Evolutionary conservation across 2,329 filamentous ascomycete genomes (phyloP), one percentile per base, ranked within the genome.

Genomic region (Penicillium sp.): DNA sequence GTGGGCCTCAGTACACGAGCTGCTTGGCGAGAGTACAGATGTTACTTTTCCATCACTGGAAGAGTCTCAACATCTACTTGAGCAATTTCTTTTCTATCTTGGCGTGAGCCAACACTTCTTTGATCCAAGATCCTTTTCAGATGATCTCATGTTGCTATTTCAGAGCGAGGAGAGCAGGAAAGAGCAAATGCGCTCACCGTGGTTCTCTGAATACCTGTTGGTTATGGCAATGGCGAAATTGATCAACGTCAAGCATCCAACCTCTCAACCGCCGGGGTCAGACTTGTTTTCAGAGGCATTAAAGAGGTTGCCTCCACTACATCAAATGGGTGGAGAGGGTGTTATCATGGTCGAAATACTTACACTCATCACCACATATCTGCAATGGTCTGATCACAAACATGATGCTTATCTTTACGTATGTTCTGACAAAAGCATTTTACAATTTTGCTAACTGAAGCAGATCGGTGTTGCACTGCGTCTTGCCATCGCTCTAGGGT

Each of bases 211-310:
- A 47, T 65, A 65, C 46, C 54, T 65, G 7, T 52, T 65, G 7
- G 62, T 65, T 16, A 65, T 65, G 62, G 62, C 61, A 9, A 65
- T 65, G 61, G 61, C 59, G 16, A 64, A 61, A 27, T 56, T 65
- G 3, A 65, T 65, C 52, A 61, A 65, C 43, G 58, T 60, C 5
- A 51, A 59, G 39, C n/a, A 56, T 32, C 61, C 61, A n/a, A 52
- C 56, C 7, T 48, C 46, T 10, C 56, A 59, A 21, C 54, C 55
- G 3, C 61, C 61, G 3, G 61, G 61, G 0, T 49, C 61, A 11
- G 54, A 49, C 14, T 49, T 63, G 9, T 63, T 63, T 9, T 52
- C 61, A 6, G 57, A 63, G 39, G 61, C 59, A 3, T 18, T 63
- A 45, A 58, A 52, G 22, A 54, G 57, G 13, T 47, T 62, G 27